Evolutionary conservation across 2,329 filamentous ascomycete genomes (phyloP).

Genomic region (Dothideomycetes sp.): DNA sequence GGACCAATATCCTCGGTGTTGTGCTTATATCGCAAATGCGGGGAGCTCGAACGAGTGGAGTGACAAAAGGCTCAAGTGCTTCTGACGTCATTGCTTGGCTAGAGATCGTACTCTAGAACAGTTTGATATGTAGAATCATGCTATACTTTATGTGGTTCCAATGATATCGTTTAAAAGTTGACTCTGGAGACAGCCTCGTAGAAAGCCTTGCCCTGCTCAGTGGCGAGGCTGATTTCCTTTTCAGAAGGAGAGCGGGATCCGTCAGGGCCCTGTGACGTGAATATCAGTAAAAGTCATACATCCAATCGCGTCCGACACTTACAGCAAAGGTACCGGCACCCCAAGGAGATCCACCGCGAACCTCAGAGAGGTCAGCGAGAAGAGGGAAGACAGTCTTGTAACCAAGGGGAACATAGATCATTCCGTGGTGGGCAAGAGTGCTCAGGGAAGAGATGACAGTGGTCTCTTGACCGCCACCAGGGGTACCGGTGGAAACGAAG

Average conservation of each 20-base stretch:
- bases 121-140: too few relatives aligned
- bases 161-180: conserved; percentile 2
- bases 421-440: conserved; percentile 84
- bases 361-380: conserved; percentile 61
- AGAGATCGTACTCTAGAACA: too few relatives aligned
- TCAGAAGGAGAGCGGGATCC: conserved; percentile 71
- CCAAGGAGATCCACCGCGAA: conserved; percentile 83
- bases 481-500: conserved; percentile 77
- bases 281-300: too few relatives aligned
- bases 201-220: conserved; percentile 75
- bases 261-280: too few relatives aligned
- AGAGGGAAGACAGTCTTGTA: conserved; percentile 69
- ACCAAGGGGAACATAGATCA: conserved; percentile 91
- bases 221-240: conserved; percentile 69
- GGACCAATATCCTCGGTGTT: too few relatives aligned
- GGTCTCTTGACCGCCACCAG: conserved; percentile 85
- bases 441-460: conserved; percentile 73
- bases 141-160: too few relatives aligned
- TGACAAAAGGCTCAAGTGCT: neutral
- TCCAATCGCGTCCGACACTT: neutral
- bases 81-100: too few relatives aligned
- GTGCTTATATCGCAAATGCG: neutral
- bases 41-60: neutral
- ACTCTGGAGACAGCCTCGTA: conserved; percentile 66
- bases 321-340: conserved; percentile 79